phyloP scores from a whole-genome alignment of 2,329 filamentous ascomycete species.

The Epichloe glyceriae region DNA sequence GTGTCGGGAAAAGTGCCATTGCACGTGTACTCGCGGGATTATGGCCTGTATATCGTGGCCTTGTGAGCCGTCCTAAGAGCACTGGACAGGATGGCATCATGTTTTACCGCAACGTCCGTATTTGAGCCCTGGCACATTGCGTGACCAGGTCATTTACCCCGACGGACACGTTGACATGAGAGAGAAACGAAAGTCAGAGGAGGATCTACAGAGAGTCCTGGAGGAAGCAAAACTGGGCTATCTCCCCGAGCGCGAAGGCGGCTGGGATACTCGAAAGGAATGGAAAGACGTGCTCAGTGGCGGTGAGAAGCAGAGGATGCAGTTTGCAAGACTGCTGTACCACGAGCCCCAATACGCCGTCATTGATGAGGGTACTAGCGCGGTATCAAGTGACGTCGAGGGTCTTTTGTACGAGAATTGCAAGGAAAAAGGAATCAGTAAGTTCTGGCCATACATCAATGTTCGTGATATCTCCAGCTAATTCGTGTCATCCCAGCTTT shows the following conservation, averaged over 20 bases:
- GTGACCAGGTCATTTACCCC: conserved; percentile 96
- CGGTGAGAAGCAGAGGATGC: conserved; percentile 94
- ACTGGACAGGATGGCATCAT: conserved; percentile 86
- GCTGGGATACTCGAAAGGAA: conserved; percentile 92
- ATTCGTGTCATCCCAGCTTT: conserved; percentile 42
- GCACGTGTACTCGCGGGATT: conserved; percentile 77
- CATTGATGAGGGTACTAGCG: conserved; percentile 89
- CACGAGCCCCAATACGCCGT: conserved; percentile 92
- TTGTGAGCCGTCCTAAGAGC: conserved; percentile 74
- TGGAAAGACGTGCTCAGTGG: conserved; percentile 98
- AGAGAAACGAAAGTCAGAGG: conserved; percentile 62
- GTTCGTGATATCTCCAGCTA: neutral
- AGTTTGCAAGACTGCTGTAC: conserved; percentile 78
- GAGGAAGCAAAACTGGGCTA: conserved; percentile 81
- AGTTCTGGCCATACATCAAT: conserved; percentile 25
- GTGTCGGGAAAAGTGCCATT: conserved; percentile 85
- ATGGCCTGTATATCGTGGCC: conserved; percentile 90
- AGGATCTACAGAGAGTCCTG: conserved; percentile 63
- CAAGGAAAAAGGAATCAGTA: conserved; percentile 87
- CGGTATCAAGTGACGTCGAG: conserved; percentile 88
- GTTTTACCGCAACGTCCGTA: conserved; percentile 96
- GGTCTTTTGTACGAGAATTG: conserved; percentile 84
- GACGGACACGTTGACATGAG: conserved; percentile 93
- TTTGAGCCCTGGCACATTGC: conserved; percentile 77
- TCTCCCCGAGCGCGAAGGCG: conserved; percentile 80